Evolutionary conservation across 352 stramenopile species (phyloP), one percentile per base, ranked within the genome.

Genomic region (Globisporangium apiculatum): DNA sequence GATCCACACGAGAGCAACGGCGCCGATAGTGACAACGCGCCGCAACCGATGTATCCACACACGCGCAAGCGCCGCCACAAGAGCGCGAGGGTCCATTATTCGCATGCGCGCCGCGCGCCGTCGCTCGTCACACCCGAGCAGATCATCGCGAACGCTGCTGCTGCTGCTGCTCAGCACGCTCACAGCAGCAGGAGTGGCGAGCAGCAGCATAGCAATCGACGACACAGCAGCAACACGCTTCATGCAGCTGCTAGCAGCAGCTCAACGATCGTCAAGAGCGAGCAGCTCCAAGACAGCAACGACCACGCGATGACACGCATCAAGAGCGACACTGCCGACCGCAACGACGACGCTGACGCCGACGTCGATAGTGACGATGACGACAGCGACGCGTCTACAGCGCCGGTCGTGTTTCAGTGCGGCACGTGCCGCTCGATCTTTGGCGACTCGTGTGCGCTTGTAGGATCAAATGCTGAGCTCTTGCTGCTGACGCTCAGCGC

Each of bases 401-500:
- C 76, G 15, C 82, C 86, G 7, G 82, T 94, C 38, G 79, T 92
- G 31, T 94, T 94, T 58, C 82, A 92, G 59, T 94, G 84, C 64
- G 84, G 66, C 65, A 92, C 81, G 17, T 94, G 84, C 45, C 74
- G 84, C 35, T 86, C 76, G 36, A 91, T 94, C 54, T 86, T 94
- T 31, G 83, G 82, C 17, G 84, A 94, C 65, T 92, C 82, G 48
- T 91, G 91, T 57, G 72, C 79, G 41, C 90, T 92, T 38, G 73
- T 92, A 57, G 76, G 73, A 52, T 89, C 81, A n/a, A 94, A 79
- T 12, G 71, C 79, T 7, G 68, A 87, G 45, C 67, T 89, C 51
- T 68, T 84, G 64, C 77, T 91, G 3, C 67, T 94, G 38, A 92
- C 84, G 40, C 67, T 94, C 55, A 85, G 72, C 61, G 79, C 75